Evolutionary conservation across 2,329 filamentous ascomycete species (phyloP), one percentile per base, ranked within the genome.

Genomic region (Colletotrichum noveboracense): DNA sequence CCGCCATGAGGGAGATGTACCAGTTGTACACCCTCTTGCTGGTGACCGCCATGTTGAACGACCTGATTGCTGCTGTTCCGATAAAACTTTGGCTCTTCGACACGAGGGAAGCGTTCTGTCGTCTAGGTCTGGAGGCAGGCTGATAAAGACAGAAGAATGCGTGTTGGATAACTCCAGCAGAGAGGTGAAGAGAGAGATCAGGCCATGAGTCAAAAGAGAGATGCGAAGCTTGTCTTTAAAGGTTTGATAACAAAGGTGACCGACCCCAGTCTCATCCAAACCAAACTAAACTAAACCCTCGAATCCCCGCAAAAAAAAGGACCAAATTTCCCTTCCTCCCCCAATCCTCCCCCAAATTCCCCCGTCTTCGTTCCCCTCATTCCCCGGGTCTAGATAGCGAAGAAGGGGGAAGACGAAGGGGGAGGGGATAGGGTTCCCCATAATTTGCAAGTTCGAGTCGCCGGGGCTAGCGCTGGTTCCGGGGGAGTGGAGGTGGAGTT

Each of bases 1-100:
- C 93, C 72, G 93, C 93, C 78, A 94, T 91, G 66, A 94, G 86
- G 75, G 92, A 93, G 78, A 93, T 91, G 85, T 76, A 76, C 74
- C 74, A 76, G 61, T 76, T 76, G 65, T 76, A 76, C 70, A 74
- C 58, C 30, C 74, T 65, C 60, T 76, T 76, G n/a, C 74, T 34
- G 58, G 74, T 61, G 48, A 56, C 58, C 56, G 65, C 74, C 74
- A 76, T 76, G 55, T 66, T 74, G 70, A 52, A 52, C 65, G 61
- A 56, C 66, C 32, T 67, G n/a, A 28, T 21, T 32, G 36, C 30
- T 56, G n/a, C 26, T 28, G 55, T 38, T 48, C 32, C 6, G n/a
- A 28, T 14, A 21, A 12, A 28, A 64, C 10, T 12, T 2, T 64
- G 26, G 36, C 12, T 61, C 58, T 32, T 9, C 56, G 28, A 62